phyloP scores from a whole-genome alignment of 2,329 filamentous ascomycete genomes.

The Aspergillus hiratsukae region DNA sequence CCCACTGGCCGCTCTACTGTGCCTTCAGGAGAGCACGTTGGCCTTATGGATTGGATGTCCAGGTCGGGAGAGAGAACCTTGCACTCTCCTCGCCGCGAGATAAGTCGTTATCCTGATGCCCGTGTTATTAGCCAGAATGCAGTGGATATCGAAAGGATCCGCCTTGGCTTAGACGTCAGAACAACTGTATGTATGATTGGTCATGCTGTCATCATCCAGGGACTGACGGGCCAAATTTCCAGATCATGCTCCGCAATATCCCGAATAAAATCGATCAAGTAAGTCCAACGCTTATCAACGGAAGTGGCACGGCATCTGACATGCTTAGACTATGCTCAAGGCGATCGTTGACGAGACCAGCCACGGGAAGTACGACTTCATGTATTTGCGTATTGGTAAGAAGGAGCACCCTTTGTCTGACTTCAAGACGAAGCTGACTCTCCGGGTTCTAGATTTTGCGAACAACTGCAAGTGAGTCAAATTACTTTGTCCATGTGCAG shows the following conservation, averaged over 20 bases:
- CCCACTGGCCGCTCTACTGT: constrained; percentile 39
- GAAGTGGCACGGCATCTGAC: constrained; percentile 1
- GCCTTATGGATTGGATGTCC: constrained; percentile 29
- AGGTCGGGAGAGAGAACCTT: constrained; percentile 25
- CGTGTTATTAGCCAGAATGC: constrained; percentile 39
- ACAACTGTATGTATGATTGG: constrained; percentile 59
- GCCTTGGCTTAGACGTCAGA: constrained; percentile 64
- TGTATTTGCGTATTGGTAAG: constrained; percentile 80
- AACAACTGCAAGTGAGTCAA: constrained; percentile 73
- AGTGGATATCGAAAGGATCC: constrained; percentile 43
- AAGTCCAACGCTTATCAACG: constrained; percentile 16
- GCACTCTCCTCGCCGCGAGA: constrained; percentile 26
- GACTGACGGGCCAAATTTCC: not conserved
- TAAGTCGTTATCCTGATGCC: constrained; percentile 23
- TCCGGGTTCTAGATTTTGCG: constrained; percentile 57
- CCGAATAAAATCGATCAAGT: constrained; percentile 77
- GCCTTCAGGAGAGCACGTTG: constrained; percentile 31
- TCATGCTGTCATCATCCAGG: not conserved
- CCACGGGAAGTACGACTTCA: constrained; percentile 83
- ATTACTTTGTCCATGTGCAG: not conserved
- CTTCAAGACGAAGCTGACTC: not conserved
- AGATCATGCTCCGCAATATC: constrained; percentile 95
- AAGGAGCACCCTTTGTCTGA: not conserved
- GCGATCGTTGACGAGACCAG: constrained; percentile 72
- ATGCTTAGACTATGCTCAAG: constrained; percentile 63